These are phyloP conservation scores for Daldinia eschscholtzii DNA, from an alignment of 2,329 filamentous ascomycete genomes.

Conservation along the genomic window DNA sequence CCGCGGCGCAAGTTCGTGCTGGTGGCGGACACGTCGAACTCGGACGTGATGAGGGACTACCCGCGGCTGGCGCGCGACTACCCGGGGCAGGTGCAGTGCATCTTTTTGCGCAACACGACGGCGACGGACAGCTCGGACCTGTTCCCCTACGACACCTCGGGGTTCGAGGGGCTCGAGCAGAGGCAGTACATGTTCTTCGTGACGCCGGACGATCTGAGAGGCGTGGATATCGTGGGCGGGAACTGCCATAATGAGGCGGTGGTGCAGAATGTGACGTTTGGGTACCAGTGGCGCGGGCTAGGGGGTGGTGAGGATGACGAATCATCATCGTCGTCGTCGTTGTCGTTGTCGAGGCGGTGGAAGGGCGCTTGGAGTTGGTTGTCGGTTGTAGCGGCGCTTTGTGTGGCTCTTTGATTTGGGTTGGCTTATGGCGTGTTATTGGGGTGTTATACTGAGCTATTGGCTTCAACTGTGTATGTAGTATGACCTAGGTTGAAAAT, in stretches of 20 bases:
- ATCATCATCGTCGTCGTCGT: not conserved
- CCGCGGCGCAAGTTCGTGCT: constrained; percentile 81
- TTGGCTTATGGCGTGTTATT: not conserved
- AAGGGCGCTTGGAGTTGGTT: constrained; percentile 39
- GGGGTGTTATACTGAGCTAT: not conserved
- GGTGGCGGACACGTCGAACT: constrained; percentile 81
- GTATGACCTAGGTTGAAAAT: not conserved
- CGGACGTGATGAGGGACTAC: constrained; percentile 78
- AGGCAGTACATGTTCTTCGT: constrained; percentile 84
- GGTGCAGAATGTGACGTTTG: constrained; percentile 78
- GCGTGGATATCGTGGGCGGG: constrained; percentile 75
- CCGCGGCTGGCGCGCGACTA: constrained; percentile 73
- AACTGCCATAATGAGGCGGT: constrained; percentile 75
- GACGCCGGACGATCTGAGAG: constrained; percentile 75
- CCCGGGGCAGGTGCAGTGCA: constrained; percentile 80
- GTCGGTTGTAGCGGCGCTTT: constrained; percentile 13
- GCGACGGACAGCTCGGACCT: constrained; percentile 74
- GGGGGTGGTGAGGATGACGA: constrained; percentile 48
- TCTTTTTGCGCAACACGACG: constrained; percentile 80
- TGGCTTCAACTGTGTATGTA: no score
- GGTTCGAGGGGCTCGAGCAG: constrained; percentile 76
- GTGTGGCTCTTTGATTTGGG: constrained; percentile 17
- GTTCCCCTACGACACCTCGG: constrained; percentile 81
- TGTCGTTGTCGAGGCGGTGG: constrained; percentile 10
- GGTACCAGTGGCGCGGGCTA: constrained; percentile 68